Evolutionary conservation across 176 grass and related monocot species (phyloP).

Genomic region (Carex scoparia): DNA sequence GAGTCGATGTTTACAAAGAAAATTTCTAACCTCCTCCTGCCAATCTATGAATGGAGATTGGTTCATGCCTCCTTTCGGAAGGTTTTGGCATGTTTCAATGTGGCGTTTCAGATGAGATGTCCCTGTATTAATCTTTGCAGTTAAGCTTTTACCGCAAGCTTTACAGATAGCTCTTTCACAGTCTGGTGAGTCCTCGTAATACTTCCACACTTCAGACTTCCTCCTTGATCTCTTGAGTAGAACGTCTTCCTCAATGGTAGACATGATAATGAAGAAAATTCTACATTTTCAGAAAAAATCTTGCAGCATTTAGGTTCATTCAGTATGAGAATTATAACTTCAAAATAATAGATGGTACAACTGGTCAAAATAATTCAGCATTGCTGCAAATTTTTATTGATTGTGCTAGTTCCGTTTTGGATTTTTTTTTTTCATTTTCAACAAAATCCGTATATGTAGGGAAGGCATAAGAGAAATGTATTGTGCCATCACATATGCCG

Average conservation of each 20-base stretch:
- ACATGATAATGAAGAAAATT: background rate
- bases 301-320: background rate
- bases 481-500: background rate
- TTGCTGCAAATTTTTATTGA: background rate
- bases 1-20: background rate
- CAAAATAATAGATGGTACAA: background rate
- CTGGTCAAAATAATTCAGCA: background rate
- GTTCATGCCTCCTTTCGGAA: background rate
- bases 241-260: background rate
- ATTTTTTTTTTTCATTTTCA: background rate
- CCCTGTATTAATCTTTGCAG: background rate
- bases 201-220: background rate
- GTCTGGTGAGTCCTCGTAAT: background rate
- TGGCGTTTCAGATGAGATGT: slow-evolving; percentile 19
- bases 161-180: slow-evolving; percentile 10
- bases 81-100: background rate
- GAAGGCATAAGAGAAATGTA: background rate
- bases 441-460: background rate
- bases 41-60: slow-evolving; percentile 10
- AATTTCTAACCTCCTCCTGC: slow-evolving; percentile 11
- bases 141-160: background rate
- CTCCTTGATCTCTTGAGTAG: background rate
- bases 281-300: background rate
- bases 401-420: background rate
- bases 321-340: background rate